phyloP scores from a whole-genome alignment of 2,329 filamentous ascomycete species.

The Fusarium chaquense region DNA sequence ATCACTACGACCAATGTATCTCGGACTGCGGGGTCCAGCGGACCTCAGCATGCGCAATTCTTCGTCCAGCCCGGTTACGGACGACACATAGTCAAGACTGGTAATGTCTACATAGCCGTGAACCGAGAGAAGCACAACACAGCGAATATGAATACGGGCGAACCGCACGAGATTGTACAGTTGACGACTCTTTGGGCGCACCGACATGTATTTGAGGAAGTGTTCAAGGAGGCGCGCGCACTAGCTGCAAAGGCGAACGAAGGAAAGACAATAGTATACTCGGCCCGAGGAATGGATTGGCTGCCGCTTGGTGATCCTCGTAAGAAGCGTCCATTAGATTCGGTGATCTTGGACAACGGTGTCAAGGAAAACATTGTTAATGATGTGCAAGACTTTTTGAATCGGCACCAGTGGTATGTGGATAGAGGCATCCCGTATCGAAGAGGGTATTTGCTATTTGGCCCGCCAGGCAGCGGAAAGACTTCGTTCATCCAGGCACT shows the following conservation, averaged over 20 bases:
- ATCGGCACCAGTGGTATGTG: slow-evolving; percentile 86
- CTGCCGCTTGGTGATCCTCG: slow-evolving; percentile 84
- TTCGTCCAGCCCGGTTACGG: slow-evolving; percentile 92
- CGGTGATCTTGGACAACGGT: slow-evolving; percentile 86
- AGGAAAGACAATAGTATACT: slow-evolving; percentile 94
- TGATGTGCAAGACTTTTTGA: slow-evolving; percentile 86
- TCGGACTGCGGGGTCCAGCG: slow-evolving; percentile 68
- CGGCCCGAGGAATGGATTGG: slow-evolving; percentile 87
- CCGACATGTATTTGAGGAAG: slow-evolving; percentile 87
- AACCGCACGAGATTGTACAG: slow-evolving; percentile 94
- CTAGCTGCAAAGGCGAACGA: slow-evolving; percentile 84
- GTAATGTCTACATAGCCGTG: slow-evolving; percentile 87
- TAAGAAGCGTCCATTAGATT: slow-evolving; percentile 86
- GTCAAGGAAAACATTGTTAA: slow-evolving; percentile 83
- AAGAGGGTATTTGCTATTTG: slow-evolving; percentile 88
- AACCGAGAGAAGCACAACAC: slow-evolving; percentile 87
- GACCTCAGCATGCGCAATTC: slow-evolving; percentile 82
- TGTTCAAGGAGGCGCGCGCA: slow-evolving; percentile 88
- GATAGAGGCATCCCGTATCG: slow-evolving; percentile 96
- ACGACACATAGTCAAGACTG: slow-evolving; percentile 86
- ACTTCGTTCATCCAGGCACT: slow-evolving; percentile 96
- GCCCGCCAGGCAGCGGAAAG: slow-evolving; percentile 91
- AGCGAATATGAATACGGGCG: slow-evolving; percentile 82
- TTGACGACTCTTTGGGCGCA: slow-evolving; percentile 92
- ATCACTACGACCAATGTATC: slow-evolving; percentile 71